phyloP scores from a whole-genome alignment of 129 eudicot species.

The Pseudognaphalium luteoalbum region DNA sequence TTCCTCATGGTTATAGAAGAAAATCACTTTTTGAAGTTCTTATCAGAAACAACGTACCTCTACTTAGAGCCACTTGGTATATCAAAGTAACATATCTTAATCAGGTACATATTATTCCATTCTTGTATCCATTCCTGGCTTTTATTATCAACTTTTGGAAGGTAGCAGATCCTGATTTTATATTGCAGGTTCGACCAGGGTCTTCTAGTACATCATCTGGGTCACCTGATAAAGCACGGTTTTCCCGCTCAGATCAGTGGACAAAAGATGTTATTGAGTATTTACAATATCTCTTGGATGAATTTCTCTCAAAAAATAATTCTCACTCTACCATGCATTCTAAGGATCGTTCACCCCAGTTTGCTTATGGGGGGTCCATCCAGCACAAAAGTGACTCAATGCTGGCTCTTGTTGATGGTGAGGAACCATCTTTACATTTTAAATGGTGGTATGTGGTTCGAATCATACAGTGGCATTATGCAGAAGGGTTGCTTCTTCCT shows the following conservation, averaged over 20 bases:
- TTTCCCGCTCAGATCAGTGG: constrained; percentile 91
- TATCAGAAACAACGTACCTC: constrained; percentile 85
- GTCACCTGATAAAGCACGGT: constrained; percentile 57
- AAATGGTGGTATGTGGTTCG: constrained; percentile 99
- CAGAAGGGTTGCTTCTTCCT: constrained; percentile 78
- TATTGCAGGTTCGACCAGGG: constrained; percentile 73
- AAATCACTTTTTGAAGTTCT: constrained; percentile 88
- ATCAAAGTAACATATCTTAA: constrained; percentile 93
- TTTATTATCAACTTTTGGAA: constrained; percentile 21
- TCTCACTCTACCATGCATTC: constrained; percentile 46
- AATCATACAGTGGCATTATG: constrained; percentile 83
- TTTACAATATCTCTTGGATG: constrained; percentile 84
- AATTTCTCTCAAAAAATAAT: constrained; percentile 54
- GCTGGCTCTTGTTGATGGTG: constrained; percentile 46
- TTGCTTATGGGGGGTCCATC: constrained; percentile 58
- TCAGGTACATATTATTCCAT: constrained; percentile 57
- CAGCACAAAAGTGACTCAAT: constrained; percentile 55
- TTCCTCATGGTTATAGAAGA: constrained; percentile 86
- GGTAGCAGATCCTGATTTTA: constrained; percentile 26
- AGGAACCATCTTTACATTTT: constrained; percentile 77
- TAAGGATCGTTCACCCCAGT: constrained; percentile 69
- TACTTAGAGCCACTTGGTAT: constrained; percentile 94
- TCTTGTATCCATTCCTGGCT: not conserved
- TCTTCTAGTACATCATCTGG: constrained; percentile 67
- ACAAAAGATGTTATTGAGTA: constrained; percentile 89